Percentiles rank a stretch among this genome's conserved stretches.
Evolutionary conservation across 2,329 filamentous ascomycete genomes (phyloP).

Genomic region (Verticillium alfalfae): DNA sequence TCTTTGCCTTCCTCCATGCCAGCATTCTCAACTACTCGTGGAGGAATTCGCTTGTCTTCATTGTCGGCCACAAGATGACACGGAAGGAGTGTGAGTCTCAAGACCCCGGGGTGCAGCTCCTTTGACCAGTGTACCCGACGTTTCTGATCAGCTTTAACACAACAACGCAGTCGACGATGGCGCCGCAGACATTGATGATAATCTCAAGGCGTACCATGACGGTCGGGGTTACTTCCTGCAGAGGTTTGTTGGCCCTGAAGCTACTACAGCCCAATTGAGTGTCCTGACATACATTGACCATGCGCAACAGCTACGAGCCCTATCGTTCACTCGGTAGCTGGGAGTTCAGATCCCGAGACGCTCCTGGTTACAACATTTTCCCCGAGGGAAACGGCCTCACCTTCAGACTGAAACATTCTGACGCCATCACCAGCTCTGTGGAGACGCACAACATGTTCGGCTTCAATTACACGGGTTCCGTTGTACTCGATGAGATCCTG

Average conservation of each 20-base stretch:
- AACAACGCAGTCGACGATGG: neutral
- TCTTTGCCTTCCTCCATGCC: neutral
- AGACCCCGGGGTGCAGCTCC: neutral
- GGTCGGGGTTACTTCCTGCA: neutral
- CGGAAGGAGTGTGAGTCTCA: neutral
- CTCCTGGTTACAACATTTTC: neutral
- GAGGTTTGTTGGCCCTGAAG: neutral
- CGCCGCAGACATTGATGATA: neutral
- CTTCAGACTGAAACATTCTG: neutral
- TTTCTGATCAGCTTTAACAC: neutral
- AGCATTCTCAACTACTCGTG: neutral
- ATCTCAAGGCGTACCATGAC: neutral
- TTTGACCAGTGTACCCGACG: neutral
- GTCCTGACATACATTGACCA: neutral
- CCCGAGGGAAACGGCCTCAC: neutral
- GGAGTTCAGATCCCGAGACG: neutral
- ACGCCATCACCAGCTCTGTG: neutral
- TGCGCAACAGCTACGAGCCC: neutral
- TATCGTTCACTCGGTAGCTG: neutral
- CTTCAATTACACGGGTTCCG: neutral
- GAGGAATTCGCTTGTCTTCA: neutral
- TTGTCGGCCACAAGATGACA: neutral
- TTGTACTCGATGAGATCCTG: neutral
- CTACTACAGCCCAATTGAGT: neutral
- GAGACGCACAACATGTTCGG: neutral